Evolutionary conservation across 129 eudicot genomes (phyloP).

Genomic region (Calendula officinalis): DNA sequence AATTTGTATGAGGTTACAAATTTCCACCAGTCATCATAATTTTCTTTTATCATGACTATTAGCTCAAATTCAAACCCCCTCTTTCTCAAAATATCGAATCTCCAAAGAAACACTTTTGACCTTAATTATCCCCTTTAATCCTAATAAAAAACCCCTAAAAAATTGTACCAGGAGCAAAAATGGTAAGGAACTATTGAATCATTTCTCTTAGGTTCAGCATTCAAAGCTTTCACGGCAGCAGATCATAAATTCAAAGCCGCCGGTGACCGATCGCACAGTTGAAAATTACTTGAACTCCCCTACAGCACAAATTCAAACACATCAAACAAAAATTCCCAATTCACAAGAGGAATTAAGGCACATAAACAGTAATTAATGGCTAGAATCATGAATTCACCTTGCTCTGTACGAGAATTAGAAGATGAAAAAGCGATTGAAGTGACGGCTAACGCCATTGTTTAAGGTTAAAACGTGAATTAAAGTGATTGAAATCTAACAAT

Average conservation of each 20-base stretch:
- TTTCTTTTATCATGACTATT: no score
- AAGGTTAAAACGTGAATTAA: not conserved
- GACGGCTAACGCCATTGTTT: constrained; percentile 52
- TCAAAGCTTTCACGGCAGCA: constrained; percentile 43
- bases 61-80: no score
- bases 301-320: constrained; percentile 4
- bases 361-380: not conserved
- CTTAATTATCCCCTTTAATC: not conserved
- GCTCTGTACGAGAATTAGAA: constrained; percentile 31
- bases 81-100: no score
- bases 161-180: constrained; percentile 53
- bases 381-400: constrained; percentile 37
- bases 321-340: not conserved
- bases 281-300: constrained; percentile 49
- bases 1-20: constrained; percentile 35
- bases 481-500: constrained; percentile 3
- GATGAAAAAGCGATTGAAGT: constrained; percentile 43
- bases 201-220: constrained; percentile 66
- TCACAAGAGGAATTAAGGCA: not conserved
- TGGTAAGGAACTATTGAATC: constrained; percentile 63
- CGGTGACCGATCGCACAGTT: constrained; percentile 54
- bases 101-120: not conserved
- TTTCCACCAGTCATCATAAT: no score
- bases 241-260: constrained; percentile 38
- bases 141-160: not conserved